Evolutionary conservation across 345 rosid species (phyloP).

Genomic region (Psidium guajava): DNA sequence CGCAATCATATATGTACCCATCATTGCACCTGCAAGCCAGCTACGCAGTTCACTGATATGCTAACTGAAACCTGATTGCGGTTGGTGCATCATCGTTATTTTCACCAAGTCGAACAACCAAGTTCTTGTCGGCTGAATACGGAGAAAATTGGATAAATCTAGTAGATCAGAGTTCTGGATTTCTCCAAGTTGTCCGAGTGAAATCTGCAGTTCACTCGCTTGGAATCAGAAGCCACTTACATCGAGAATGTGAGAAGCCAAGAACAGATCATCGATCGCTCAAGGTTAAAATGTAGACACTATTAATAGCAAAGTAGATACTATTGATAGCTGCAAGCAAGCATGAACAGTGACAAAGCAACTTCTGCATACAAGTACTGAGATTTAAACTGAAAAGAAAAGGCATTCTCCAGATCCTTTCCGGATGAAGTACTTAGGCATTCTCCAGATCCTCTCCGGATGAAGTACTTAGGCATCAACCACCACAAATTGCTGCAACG

Average conservation of each 20-base stretch:
- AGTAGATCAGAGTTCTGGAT: neutral
- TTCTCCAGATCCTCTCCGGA: neutral
- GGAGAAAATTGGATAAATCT: neutral
- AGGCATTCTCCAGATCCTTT: neutral
- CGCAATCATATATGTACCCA: neutral
- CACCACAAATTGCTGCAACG: neutral
- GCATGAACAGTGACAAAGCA: neutral
- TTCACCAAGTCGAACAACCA: neutral
- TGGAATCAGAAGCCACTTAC: neutral
- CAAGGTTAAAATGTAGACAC: neutral
- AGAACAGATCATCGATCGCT: neutral
- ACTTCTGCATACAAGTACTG: neutral
- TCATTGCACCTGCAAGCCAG: neutral
- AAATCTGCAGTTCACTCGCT: neutral
- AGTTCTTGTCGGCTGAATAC: neutral
- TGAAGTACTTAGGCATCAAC: neutral
- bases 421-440: neutral
- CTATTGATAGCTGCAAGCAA: neutral
- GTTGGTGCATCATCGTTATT: neutral
- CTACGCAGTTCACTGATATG: neutral
- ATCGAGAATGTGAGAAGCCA: neutral
- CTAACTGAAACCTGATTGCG: neutral
- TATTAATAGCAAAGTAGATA: neutral
- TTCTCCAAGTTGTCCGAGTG: neutral
- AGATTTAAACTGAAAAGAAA: neutral